Evolutionary conservation across 495 filamentous ascomycete species (phyloP).

Genomic region (Xylaria longipes): DNA sequence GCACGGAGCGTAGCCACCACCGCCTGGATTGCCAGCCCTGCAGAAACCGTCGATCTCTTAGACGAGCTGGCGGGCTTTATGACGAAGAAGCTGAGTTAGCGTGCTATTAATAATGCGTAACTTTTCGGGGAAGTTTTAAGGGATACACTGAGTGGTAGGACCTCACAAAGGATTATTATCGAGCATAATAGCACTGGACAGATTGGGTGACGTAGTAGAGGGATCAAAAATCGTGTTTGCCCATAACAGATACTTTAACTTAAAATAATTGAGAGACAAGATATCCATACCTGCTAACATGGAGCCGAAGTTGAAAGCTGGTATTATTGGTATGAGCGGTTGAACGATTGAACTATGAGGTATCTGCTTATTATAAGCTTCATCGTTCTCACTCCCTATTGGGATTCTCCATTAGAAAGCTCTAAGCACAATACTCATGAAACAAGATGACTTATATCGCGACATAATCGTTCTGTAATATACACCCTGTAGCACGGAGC

Average conservation of each 20-base stretch:
- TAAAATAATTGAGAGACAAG: neutral
- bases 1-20: slow-evolving; percentile 69
- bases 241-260: neutral
- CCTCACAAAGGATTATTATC: neutral
- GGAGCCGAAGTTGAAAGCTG: neutral
- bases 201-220: neutral
- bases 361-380: neutral
- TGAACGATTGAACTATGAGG: neutral
- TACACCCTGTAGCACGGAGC: neutral
- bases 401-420: neutral
- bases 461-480: neutral
- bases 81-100: slow-evolving; percentile 52
- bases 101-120: neutral
- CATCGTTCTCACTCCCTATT: neutral
- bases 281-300: neutral
- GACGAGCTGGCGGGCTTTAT: slow-evolving; percentile 75
- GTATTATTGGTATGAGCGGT: neutral
- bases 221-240: neutral
- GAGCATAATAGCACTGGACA: neutral
- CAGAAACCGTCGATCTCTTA: slow-evolving; percentile 85
- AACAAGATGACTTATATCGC: neutral
- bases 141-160: neutral
- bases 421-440: neutral
- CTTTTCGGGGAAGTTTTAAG: neutral
- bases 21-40: slow-evolving; percentile 90